These are phyloP conservation scores for Krasilnikovozyma curviuscula DNA, from an alignment of 768 basidiomycete genomes.

Conservation along the genomic window DNA sequence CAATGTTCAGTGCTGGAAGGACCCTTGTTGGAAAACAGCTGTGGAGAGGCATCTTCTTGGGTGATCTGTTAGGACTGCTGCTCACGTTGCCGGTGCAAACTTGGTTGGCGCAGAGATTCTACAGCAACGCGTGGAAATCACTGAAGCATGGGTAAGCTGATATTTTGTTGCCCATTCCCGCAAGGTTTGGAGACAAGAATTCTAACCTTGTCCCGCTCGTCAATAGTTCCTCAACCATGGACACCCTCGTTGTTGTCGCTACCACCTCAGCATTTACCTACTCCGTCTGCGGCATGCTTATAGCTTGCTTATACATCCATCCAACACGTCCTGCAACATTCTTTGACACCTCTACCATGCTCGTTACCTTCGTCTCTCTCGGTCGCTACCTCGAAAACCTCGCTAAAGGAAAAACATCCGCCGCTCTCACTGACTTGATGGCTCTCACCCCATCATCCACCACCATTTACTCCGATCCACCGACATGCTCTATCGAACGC, in stretches of 20 bases:
- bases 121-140: slow-evolving; percentile 73
- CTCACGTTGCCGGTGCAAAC: slow-evolving; percentile 85
- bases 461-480: slow-evolving; percentile 76
- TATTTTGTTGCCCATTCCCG: not conserved
- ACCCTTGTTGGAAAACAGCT: not conserved
- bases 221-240: slow-evolving; percentile 25
- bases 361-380: slow-evolving; percentile 89
- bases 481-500: slow-evolving; percentile 63
- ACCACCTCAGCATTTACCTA: slow-evolving; percentile 88
- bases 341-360: slow-evolving; percentile 98
- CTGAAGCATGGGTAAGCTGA: slow-evolving; percentile 47
- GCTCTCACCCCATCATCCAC: slow-evolving; percentile 86
- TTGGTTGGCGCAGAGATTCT: slow-evolving; percentile 74
- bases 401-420: slow-evolving; percentile 91
- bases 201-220: not conserved
- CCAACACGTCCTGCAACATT: slow-evolving; percentile 69
- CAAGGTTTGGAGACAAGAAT: not conserved
- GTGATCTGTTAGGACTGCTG: slow-evolving; percentile 52
- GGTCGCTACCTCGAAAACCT: slow-evolving; percentile 90
- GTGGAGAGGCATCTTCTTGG: slow-evolving; percentile 47
- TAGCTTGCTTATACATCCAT: slow-evolving; percentile 42
- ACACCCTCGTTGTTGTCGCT: slow-evolving; percentile 86
- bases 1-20: slow-evolving; percentile 31
- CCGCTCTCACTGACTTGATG: slow-evolving; percentile 91
- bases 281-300: slow-evolving; percentile 51